A percentile compares a stretch with the other conserved stretches of the same genome.
Evolutionary conservation across 139 green algal species (phyloP).

Genomic region (Coelastrella sp.): DNA sequence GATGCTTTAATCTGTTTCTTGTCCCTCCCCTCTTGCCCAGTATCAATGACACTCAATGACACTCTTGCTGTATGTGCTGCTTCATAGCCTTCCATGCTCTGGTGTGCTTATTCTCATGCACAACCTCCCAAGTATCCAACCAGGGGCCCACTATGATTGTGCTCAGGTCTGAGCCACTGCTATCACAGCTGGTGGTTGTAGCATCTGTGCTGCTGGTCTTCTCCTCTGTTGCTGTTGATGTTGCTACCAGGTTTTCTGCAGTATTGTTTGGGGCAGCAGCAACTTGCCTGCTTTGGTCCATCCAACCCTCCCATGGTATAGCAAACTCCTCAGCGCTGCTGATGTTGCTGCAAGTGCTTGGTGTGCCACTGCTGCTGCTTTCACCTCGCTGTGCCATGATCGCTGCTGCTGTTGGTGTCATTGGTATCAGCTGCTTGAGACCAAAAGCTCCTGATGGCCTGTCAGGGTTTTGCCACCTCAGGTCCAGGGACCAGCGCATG

Average conservation of each 20-base stretch:
- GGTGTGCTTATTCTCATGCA: slow-evolving; percentile 33
- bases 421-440: not conserved
- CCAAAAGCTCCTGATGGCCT: slow-evolving; percentile 7
- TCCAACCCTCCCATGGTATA: slow-evolving; percentile 30
- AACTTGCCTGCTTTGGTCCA: slow-evolving; percentile 1
- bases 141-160: slow-evolving; percentile 11
- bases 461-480: slow-evolving; percentile 15
- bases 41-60: too few relatives aligned
- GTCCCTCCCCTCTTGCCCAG: too few relatives aligned
- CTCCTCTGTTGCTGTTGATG: not conserved
- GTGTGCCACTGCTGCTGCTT: not conserved
- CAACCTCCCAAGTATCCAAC: slow-evolving; percentile 27
- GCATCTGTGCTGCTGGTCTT: not conserved
- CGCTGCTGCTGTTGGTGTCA: not conserved
- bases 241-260: not conserved
- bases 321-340: not conserved
- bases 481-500: slow-evolving; percentile 37
- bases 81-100: slow-evolving; percentile 25
- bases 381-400: not conserved
- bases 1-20: too few relatives aligned
- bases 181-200: not conserved
- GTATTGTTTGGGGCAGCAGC: not conserved
- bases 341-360: not conserved
- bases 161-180: not conserved
- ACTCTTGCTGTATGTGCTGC: slow-evolving; percentile 2